phyloP scores from a whole-genome alignment of 1,284 basidiomycete genomes.

The Cutaneotrichosporon mucoides region DNA sequence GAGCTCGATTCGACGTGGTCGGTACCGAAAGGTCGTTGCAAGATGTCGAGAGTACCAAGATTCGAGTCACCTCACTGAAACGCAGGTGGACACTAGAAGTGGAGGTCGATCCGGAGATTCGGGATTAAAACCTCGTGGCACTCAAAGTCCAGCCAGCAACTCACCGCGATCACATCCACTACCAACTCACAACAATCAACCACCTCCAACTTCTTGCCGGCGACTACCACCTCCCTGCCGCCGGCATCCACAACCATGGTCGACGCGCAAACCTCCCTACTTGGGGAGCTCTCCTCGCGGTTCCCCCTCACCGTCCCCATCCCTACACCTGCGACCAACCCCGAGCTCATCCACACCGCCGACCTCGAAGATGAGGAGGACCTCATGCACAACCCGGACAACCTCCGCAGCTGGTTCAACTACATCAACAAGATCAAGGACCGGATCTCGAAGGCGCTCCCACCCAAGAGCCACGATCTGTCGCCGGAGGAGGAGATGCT shows the following conservation, averaged over 20 bases:
- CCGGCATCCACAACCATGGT: constrained; percentile 21
- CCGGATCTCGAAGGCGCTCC: constrained; percentile 58
- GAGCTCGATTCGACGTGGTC: too few relatives aligned
- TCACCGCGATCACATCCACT: neutral
- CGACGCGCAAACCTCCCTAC: constrained; percentile 27
- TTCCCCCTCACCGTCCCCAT: constrained; percentile 82
- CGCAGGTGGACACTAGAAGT: too few relatives aligned
- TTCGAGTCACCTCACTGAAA: too few relatives aligned
- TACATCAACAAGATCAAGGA: constrained; percentile 78
- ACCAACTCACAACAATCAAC: neutral
- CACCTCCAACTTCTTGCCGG: too few relatives aligned
- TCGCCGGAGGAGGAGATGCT: constrained; percentile 44
- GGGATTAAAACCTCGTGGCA: too few relatives aligned
- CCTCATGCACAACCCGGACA: constrained; percentile 82
- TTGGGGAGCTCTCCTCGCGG: constrained; percentile 39
- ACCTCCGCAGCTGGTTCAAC: constrained; percentile 86
- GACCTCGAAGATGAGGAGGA: constrained; percentile 92
- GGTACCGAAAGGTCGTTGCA: too few relatives aligned
- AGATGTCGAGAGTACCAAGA: too few relatives aligned
- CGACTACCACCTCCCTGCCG: too few relatives aligned
- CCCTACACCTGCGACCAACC: constrained; percentile 73
- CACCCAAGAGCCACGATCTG: constrained; percentile 28
- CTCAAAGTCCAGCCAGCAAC: too few relatives aligned
- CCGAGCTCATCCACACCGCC: constrained; percentile 66
- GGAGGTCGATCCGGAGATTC: too few relatives aligned